Evolutionary conservation across 768 basidiomycete species (phyloP).

Genomic region (Phlegmacium glaucopus): DNA sequence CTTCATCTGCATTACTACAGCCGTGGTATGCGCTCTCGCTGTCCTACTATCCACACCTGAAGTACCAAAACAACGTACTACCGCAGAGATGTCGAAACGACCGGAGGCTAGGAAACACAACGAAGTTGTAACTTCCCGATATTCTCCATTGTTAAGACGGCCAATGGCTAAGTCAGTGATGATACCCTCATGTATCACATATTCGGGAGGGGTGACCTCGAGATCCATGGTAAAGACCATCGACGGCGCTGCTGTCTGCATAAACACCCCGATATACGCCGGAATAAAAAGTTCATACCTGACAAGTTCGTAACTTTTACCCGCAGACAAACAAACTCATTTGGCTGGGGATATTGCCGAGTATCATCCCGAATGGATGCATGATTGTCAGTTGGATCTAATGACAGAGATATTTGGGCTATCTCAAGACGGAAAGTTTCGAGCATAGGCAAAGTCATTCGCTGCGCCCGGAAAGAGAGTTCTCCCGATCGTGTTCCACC

Average conservation of each 20-base stretch:
- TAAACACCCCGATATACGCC: background rate
- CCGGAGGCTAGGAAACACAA: constrained; percentile 76
- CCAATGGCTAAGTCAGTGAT: constrained; percentile 62
- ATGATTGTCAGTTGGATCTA: constrained; percentile 30
- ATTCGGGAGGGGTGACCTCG: constrained; percentile 54
- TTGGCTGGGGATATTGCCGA: constrained; percentile 49
- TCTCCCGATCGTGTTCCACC: constrained; percentile 76
- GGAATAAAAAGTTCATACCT: constrained; percentile 40
- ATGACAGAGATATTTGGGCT: constrained; percentile 53
- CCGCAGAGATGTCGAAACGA: constrained; percentile 50
- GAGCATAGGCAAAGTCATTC: constrained; percentile 77
- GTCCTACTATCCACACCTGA: constrained; percentile 26
- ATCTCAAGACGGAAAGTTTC: constrained; percentile 70
- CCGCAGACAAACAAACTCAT: constrained; percentile 62
- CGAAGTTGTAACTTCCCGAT: constrained; percentile 47
- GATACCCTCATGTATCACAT: constrained; percentile 69
- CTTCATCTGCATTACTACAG: constrained; percentile 14
- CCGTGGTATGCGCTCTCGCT: constrained; percentile 41
- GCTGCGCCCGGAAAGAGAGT: constrained; percentile 73
- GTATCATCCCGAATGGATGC: constrained; percentile 25
- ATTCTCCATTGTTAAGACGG: constrained; percentile 52
- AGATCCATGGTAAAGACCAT: constrained; percentile 53
- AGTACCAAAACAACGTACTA: constrained; percentile 34
- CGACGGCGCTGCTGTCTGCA: constrained; percentile 40
- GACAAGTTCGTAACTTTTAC: constrained; percentile 61